These are phyloP conservation scores for Penicillium sp. DNA, from an alignment of 2,329 filamentous ascomycete genomes.

Conservation along the genomic window DNA sequence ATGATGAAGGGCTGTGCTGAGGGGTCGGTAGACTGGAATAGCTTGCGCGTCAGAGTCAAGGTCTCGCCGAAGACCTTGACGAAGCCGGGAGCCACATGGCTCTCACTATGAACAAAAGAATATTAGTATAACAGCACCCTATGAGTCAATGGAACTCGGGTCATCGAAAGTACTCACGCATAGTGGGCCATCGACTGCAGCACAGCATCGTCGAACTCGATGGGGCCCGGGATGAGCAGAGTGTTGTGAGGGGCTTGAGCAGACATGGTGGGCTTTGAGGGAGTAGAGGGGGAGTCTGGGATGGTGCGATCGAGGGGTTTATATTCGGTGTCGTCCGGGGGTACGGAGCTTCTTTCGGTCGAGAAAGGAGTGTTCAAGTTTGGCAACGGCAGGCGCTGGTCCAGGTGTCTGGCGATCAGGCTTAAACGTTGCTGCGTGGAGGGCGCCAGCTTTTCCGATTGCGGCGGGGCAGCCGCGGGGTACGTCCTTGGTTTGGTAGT, in stretches of 20 bases:
- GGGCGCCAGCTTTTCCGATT: conserved; percentile 49
- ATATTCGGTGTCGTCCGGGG: conserved; percentile 57
- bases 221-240: conserved; percentile 93
- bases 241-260: conserved; percentile 64
- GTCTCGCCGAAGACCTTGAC: conserved; percentile 90
- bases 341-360: conserved; percentile 56
- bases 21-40: conserved; percentile 87
- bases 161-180: conserved; percentile 43
- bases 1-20: conserved; percentile 88
- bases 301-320: conserved; percentile 40
- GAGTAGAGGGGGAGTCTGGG: conserved; percentile 22
- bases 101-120: conserved; percentile 64
- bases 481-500: conserved; percentile 3
- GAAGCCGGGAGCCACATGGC: conserved; percentile 86
- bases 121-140: conserved; percentile 3
- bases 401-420: conserved; percentile 63
- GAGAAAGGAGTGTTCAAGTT: conserved; percentile 66
- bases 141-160: conserved; percentile 3
- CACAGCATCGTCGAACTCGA: conserved; percentile 97
- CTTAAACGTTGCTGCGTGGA: conserved; percentile 54
- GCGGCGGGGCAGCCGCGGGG: conserved; percentile 35
- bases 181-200: conserved; percentile 93
- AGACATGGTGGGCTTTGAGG: conserved; percentile 52
- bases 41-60: conserved; percentile 80
- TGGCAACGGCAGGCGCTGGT: conserved; percentile 54